A percentile compares a stretch with the other conserved stretches of the same genome.
phyloP scores from a whole-genome alignment of 2,329 filamentous ascomycete species.

The Cytospora mali region DNA sequence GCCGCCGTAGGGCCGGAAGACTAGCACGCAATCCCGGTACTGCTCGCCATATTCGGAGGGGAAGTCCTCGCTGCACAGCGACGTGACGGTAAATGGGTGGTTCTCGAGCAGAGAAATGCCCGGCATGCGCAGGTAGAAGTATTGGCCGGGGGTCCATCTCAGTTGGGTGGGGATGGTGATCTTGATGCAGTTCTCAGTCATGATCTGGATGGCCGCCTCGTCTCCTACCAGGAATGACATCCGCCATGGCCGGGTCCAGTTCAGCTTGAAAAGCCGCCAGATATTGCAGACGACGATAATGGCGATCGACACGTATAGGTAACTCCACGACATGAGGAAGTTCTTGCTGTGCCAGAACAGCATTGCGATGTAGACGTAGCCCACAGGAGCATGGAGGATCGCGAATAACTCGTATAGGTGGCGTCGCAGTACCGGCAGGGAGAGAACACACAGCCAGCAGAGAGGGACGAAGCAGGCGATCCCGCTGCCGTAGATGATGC shows the following conservation, averaged over 20 bases:
- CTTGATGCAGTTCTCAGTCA: slow-evolving; percentile 94
- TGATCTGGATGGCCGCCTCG: slow-evolving; percentile 83
- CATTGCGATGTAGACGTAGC: slow-evolving; percentile 77
- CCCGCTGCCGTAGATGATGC: slow-evolving; percentile 83
- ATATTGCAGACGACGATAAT: slow-evolving; percentile 79
- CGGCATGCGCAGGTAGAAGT: slow-evolving; percentile 92
- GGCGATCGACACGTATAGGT: slow-evolving; percentile 77
- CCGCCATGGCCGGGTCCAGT: slow-evolving; percentile 82
- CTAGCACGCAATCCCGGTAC: slow-evolving; percentile 85
- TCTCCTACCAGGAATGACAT: slow-evolving; percentile 86
- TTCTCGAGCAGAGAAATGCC: slow-evolving; percentile 89
- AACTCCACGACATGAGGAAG: slow-evolving; percentile 86
- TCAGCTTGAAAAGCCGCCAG: slow-evolving; percentile 79
- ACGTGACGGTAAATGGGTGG: slow-evolving; percentile 94
- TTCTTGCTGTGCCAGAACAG: slow-evolving; percentile 98
- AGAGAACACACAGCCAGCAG: slow-evolving; percentile 81
- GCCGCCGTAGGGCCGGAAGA: slow-evolving; percentile 88
- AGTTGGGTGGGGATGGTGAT: slow-evolving; percentile 92
- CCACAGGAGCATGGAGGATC: slow-evolving; percentile 77
- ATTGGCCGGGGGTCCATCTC: slow-evolving; percentile 91
- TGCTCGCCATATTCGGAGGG: slow-evolving; percentile 87
- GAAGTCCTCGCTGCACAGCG: slow-evolving; percentile 89
- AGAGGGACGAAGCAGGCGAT: slow-evolving; percentile 81
- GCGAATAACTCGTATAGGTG: slow-evolving; percentile 86
- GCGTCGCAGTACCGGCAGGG: slow-evolving; percentile 75